These are phyloP conservation scores for Penicillium herquei DNA, from an alignment of 495 filamentous ascomycete genomes.

Conservation along the genomic window DNA sequence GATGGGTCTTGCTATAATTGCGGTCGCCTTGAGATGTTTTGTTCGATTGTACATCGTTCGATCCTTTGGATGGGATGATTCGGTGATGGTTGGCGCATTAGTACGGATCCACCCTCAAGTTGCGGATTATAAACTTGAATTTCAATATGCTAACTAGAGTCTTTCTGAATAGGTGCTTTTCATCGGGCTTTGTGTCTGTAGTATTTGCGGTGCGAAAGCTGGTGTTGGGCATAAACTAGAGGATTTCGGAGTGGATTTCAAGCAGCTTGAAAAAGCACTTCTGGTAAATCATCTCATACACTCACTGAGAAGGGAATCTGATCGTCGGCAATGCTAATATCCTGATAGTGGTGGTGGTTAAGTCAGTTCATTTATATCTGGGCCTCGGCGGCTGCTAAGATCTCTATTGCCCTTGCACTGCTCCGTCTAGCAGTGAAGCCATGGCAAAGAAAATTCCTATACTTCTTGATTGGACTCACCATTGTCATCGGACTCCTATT, in stretches of 20 bases:
- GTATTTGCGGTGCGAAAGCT: slow-evolving; percentile 14
- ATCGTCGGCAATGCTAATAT: neutral
- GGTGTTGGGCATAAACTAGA: slow-evolving; percentile 18
- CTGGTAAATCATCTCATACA: slow-evolving; percentile 9
- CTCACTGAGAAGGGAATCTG: too few species aligned
- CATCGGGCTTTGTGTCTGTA: slow-evolving; percentile 8
- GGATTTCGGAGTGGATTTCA: too few species aligned
- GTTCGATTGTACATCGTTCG: slow-evolving; percentile 24
- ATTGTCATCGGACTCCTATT: slow-evolving; percentile 11
- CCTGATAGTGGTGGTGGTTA: slow-evolving; percentile 15
- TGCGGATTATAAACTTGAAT: too few species aligned
- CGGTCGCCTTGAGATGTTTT: slow-evolving; percentile 24
- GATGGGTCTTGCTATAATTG: slow-evolving; percentile 15
- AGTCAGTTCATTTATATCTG: slow-evolving; percentile 28
- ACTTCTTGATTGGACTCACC: slow-evolving; percentile 1
- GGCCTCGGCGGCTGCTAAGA: slow-evolving; percentile 23
- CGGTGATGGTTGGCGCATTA: slow-evolving; percentile 24
- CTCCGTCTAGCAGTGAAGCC: slow-evolving; percentile 27
- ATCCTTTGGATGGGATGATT: slow-evolving; percentile 31
- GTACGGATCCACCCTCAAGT: slow-evolving; percentile 10
- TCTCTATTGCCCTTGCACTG: slow-evolving; percentile 35
- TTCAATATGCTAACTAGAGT: neutral
- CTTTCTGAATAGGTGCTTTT: slow-evolving; percentile 7
- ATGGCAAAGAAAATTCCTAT: slow-evolving; percentile 23
- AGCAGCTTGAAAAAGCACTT: slow-evolving; percentile 13